Evolutionary conservation across 1,284 basidiomycete genomes (phyloP).

Genomic region (Dichomitus squalens): DNA sequence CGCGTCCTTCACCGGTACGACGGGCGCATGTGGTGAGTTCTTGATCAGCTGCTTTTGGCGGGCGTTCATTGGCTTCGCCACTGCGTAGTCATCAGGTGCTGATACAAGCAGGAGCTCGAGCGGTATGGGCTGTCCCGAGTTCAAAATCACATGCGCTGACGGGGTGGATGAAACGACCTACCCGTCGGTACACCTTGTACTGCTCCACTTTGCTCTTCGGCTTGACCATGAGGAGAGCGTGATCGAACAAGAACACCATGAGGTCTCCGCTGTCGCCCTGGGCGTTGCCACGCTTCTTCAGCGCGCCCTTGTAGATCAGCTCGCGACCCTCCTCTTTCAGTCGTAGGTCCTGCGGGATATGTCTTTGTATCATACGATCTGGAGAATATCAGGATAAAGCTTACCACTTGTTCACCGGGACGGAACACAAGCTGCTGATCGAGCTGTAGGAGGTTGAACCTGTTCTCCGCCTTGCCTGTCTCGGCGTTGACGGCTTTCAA

Average conservation of each 20-base stretch:
- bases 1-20: constrained; percentile 52
- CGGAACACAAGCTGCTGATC: constrained; percentile 88
- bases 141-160: constrained; percentile 8
- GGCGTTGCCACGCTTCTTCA: constrained; percentile 86
- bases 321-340: constrained; percentile 88
- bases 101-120: constrained; percentile 90
- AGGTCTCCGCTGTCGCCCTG: constrained; percentile 86
- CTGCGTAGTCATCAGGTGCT: constrained; percentile 69
- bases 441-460: constrained; percentile 90
- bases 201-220: constrained; percentile 92
- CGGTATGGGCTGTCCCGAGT: constrained; percentile 79
- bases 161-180: constrained; percentile 41
- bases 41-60: constrained; percentile 32
- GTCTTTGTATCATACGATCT: not conserved
- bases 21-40: constrained; percentile 37
- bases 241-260: constrained; percentile 95
- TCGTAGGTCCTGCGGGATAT: constrained; percentile 70
- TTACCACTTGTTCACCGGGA: constrained; percentile 82
- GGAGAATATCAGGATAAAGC: constrained; percentile 30
- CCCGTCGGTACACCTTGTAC: constrained; percentile 91
- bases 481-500: constrained; percentile 90
- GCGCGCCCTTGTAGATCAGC: constrained; percentile 90
- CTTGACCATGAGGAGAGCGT: constrained; percentile 96
- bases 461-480: constrained; percentile 90
- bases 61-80: constrained; percentile 24